phyloP scores from a whole-genome alignment of 2,329 filamentous ascomycete genomes.

The Phoma sp. region DNA sequence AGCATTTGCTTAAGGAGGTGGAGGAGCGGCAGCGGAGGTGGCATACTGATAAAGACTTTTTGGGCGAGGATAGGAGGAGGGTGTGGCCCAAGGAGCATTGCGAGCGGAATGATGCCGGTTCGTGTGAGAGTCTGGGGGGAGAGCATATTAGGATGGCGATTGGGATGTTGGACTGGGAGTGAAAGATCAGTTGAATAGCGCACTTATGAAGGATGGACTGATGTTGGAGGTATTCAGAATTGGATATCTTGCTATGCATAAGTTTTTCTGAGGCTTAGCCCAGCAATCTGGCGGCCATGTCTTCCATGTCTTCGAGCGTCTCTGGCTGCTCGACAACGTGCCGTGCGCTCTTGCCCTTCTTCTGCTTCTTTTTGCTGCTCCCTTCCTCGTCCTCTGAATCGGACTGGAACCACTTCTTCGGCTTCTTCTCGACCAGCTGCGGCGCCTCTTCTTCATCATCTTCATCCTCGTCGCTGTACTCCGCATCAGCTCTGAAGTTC shows the following conservation, averaged over 20 bases:
- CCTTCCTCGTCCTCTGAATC: slow-evolving; percentile 63
- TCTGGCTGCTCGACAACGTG: slow-evolving; percentile 74
- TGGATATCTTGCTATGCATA: slow-evolving; percentile 10
- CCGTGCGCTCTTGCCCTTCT: slow-evolving; percentile 58
- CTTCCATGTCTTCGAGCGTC: slow-evolving; percentile 80
- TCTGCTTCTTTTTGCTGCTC: slow-evolving; percentile 47
- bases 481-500: slow-evolving; percentile 53
- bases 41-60: slow-evolving; percentile 40
- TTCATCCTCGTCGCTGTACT: slow-evolving; percentile 52
- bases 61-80: slow-evolving; percentile 27
- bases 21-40: slow-evolving; percentile 53
- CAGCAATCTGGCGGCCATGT: slow-evolving; percentile 76
- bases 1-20: slow-evolving; percentile 48
- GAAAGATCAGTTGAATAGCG: not conserved
- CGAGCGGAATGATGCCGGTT: slow-evolving; percentile 10
- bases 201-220: not conserved
- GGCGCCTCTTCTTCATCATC: slow-evolving; percentile 52
- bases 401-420: slow-evolving; percentile 82
- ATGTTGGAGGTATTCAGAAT: not conserved
- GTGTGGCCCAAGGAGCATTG: slow-evolving; percentile 26
- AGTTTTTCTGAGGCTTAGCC: slow-evolving; percentile 33
- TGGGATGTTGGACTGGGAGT: slow-evolving; percentile 25
- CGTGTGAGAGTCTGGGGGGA: slow-evolving; percentile 25
- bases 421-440: slow-evolving; percentile 64
- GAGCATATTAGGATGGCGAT: slow-evolving; percentile 25